Conservation (phyloP, 2,329 filamentous ascomycete genomes). For the Aspergillus fumigatiaffinis region DNA sequence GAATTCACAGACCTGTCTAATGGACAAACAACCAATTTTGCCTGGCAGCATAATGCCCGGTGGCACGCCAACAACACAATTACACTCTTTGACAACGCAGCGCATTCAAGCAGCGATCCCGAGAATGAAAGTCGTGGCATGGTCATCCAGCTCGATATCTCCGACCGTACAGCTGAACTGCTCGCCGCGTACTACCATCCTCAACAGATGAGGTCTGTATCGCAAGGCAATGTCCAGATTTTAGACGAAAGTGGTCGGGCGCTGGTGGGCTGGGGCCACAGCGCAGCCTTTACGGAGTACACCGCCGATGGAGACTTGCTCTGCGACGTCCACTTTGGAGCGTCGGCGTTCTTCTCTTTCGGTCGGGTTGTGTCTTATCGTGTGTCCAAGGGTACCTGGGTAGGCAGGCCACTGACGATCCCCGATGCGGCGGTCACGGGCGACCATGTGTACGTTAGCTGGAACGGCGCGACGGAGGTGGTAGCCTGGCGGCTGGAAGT, state of each 20-base stretch:
- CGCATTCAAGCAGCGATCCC: conserved; percentile 16
- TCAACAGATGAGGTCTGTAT: conserved; percentile 33
- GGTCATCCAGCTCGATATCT: conserved; percentile 36
- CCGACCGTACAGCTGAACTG: conserved; percentile 39
- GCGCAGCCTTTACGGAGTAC: conserved; percentile 50
- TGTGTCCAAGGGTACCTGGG: conserved; percentile 53
- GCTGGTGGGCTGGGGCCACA: conserved; percentile 50
- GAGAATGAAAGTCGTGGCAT: conserved; percentile 42
- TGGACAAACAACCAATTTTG: conserved; percentile 35
- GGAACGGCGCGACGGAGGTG: conserved; percentile 47
- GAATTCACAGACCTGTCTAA: conserved; percentile 42
- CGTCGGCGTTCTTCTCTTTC: conserved; percentile 30
- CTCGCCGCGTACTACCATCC: conserved; percentile 38
- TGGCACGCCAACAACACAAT: conserved; percentile 22
- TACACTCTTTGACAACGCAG: conserved; percentile 40
- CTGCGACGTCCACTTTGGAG: conserved; percentile 50
- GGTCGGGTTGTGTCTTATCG: conserved; percentile 51
- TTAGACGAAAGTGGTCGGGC: conserved; percentile 41
- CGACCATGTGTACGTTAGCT: conserved; percentile 37
- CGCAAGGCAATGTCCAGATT: conserved; percentile 43
- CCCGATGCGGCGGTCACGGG: conserved; percentile 22
- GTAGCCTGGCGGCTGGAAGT: conserved; percentile 26
- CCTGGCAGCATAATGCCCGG: conserved; percentile 53
- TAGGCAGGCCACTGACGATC: conserved; percentile 43
- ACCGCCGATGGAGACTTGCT: conserved; percentile 47